Percentiles rank a stretch among this genome's conserved stretches.
phyloP scores from a whole-genome alignment of 2,329 filamentous ascomycete species.

The Nemania serpens region DNA sequence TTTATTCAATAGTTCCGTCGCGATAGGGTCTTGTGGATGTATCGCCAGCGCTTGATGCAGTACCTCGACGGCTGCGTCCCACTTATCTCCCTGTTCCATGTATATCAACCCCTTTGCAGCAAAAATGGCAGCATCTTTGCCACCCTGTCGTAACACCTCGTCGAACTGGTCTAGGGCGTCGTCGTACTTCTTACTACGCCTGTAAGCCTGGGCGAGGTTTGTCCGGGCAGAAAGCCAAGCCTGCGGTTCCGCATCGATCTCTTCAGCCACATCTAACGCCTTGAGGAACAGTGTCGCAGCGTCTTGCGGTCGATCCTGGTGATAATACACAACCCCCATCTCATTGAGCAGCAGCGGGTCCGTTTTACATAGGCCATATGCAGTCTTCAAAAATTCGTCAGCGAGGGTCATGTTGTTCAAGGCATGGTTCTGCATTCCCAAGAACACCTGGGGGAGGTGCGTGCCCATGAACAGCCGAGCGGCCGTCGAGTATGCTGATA shows the following conservation, averaged over 20 bases:
- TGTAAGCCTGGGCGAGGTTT: constrained; percentile 87
- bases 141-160: constrained; percentile 80
- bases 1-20: constrained; percentile 76
- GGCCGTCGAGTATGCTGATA: constrained; percentile 95
- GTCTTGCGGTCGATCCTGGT: constrained; percentile 77
- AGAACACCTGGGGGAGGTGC: constrained; percentile 90
- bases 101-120: constrained; percentile 82
- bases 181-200: constrained; percentile 70
- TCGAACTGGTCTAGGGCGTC: constrained; percentile 83
- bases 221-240: constrained; percentile 84
- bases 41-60: constrained; percentile 85
- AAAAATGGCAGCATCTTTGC: constrained; percentile 79
- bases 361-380: constrained; percentile 78
- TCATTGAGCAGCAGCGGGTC: constrained; percentile 94
- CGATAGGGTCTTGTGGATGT: constrained; percentile 78
- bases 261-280: constrained; percentile 76
- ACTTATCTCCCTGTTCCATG: constrained; percentile 70
- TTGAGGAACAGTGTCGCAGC: constrained; percentile 78
- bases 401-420: constrained; percentile 94
- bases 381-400: constrained; percentile 90
- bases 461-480: constrained; percentile 95
- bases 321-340: constrained; percentile 93
- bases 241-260: constrained; percentile 79
- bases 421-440: constrained; percentile 98
- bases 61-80: constrained; percentile 77